Conservation (phyloP, 176 grass and related monocot species). For the Avena atlantica region DNA sequence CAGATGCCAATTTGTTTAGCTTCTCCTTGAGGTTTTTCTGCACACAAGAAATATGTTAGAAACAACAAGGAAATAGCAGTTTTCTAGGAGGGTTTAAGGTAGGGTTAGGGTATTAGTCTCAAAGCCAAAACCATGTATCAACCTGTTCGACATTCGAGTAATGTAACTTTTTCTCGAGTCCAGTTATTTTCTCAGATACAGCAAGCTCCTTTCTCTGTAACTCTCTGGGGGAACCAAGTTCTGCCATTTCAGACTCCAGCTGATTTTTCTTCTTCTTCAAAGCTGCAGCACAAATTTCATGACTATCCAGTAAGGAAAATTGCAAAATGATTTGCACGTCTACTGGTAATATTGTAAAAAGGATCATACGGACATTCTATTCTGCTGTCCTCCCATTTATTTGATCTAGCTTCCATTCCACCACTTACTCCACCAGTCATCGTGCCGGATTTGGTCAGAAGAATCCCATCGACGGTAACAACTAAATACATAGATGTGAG, state of each 20-base stretch:
- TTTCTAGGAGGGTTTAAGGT: not conserved
- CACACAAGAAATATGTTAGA: slow-evolving; percentile 33
- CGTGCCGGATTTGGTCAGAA: slow-evolving; percentile 92
- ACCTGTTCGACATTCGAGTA: slow-evolving; percentile 91
- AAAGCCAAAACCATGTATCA: slow-evolving; percentile 35
- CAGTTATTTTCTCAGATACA: slow-evolving; percentile 93
- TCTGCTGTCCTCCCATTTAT: slow-evolving; percentile 94
- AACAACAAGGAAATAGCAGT: not conserved
- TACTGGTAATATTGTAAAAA: slow-evolving; percentile 29
- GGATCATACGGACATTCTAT: slow-evolving; percentile 63
- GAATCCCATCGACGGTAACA: slow-evolving; percentile 94
- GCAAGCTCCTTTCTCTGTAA: slow-evolving; percentile 88
- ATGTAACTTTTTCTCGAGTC: slow-evolving; percentile 88
- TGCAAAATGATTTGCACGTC: slow-evolving; percentile 21
- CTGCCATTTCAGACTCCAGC: slow-evolving; percentile 77
- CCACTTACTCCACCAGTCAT: slow-evolving; percentile 99
- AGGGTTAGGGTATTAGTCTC: slow-evolving; percentile 12
- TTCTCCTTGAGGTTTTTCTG: slow-evolving; percentile 84
- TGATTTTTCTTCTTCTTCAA: slow-evolving; percentile 83
- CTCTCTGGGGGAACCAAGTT: slow-evolving; percentile 80
- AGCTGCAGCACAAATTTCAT: slow-evolving; percentile 63
- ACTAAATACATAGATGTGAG: slow-evolving; percentile 58
- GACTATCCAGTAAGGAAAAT: slow-evolving; percentile 34
- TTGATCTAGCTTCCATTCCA: slow-evolving; percentile 99
- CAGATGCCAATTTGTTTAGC: slow-evolving; percentile 69